Evolutionary conservation across 139 green algal genomes (phyloP).

Genomic region (Volvox africanus): DNA sequence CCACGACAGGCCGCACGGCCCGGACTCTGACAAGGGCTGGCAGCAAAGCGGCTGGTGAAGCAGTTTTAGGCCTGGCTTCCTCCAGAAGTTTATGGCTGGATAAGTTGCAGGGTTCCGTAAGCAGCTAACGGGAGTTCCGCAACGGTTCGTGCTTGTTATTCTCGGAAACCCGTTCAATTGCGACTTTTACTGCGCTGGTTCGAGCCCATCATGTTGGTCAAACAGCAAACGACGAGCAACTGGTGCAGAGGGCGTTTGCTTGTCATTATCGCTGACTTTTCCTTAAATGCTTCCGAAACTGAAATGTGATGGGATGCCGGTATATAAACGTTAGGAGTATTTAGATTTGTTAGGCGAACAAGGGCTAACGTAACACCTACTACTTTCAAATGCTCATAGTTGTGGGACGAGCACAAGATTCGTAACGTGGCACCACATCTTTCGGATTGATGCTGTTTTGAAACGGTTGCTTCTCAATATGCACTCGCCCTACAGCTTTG

Average conservation of each 20-base stretch:
- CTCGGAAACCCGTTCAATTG: constrained; percentile 1
- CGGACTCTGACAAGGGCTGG: not conserved
- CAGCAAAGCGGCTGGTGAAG: not conserved
- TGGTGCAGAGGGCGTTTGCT: not conserved
- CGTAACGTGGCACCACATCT: too few relatives aligned
- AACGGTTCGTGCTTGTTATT: not conserved
- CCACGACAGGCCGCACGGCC: too few relatives aligned
- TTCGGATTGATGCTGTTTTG: too few relatives aligned
- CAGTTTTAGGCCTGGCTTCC: not conserved
- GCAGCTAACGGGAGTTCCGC: too few relatives aligned
- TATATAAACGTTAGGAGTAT: too few relatives aligned
- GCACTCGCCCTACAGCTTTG: too few relatives aligned
- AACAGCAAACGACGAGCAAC: not conserved
- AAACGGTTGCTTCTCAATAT: too few relatives aligned
- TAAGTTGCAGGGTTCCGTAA: not conserved
- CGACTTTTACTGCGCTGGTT: constrained; percentile 25
- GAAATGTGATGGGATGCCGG: too few relatives aligned
- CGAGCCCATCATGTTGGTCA: constrained; percentile 26
- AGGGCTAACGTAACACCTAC: too few relatives aligned
- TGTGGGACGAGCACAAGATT: too few relatives aligned
- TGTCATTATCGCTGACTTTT: not conserved
- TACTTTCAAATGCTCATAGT: too few relatives aligned
- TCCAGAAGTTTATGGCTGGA: not conserved
- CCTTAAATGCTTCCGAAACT: not conserved
- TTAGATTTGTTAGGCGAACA: too few relatives aligned